These are phyloP conservation scores for Brachypodium distachyon DNA, from an alignment of 202 grass and related monocot species.

Conservation along the genomic window DNA sequence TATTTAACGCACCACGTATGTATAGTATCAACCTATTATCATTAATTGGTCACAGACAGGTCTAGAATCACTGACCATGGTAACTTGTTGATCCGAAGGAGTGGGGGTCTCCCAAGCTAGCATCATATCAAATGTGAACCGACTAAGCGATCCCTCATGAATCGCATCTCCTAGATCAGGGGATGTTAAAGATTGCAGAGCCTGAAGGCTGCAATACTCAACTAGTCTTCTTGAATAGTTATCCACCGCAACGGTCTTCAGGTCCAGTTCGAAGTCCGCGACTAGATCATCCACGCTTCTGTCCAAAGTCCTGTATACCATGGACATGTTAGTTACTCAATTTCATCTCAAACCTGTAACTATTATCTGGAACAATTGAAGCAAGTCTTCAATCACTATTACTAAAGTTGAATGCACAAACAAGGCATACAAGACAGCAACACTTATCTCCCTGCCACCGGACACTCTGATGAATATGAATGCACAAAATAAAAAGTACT, in stretches of 20 bases:
- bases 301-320: slow-evolving; percentile 40
- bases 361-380: neutral
- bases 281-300: slow-evolving; percentile 48
- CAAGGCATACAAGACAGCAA: neutral
- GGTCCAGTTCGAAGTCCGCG: slow-evolving; percentile 36
- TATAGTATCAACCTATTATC: neutral
- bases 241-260: slow-evolving; percentile 45
- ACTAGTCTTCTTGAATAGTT: slow-evolving; percentile 79
- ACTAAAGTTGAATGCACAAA: neutral
- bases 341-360: neutral
- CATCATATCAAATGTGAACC: slow-evolving; percentile 93
- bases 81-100: slow-evolving; percentile 28
- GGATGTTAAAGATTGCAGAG: slow-evolving; percentile 35
- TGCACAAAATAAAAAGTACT: neutral
- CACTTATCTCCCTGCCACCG: neutral
- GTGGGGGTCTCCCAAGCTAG: slow-evolving; percentile 77
- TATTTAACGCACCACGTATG: neutral
- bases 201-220: slow-evolving; percentile 69
- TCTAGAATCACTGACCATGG: slow-evolving; percentile 32
- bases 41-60: neutral
- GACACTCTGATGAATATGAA: neutral
- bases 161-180: slow-evolving; percentile 49
- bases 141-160: slow-evolving; percentile 48
- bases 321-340: neutral
- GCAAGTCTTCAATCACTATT: neutral